These are phyloP conservation scores for Penicillium silybi DNA, from an alignment of 495 filamentous ascomycete genomes.

Conservation along the genomic window DNA sequence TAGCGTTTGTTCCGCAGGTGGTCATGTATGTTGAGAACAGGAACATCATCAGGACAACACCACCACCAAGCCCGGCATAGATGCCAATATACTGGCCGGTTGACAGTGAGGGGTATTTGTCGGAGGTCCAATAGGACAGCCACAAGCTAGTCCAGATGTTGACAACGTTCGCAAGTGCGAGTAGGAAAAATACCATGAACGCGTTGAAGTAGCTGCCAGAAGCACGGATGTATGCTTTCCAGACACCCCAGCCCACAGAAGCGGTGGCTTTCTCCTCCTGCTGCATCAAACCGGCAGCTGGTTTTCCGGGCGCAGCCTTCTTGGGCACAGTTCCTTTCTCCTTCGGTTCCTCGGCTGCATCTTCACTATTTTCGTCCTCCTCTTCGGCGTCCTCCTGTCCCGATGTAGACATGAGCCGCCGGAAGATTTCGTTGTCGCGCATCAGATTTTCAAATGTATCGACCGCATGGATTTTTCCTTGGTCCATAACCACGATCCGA, in stretches of 20 bases:
- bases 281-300: slow-evolving; percentile 73
- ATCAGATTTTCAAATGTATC: slow-evolving; percentile 89
- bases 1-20: slow-evolving; percentile 64
- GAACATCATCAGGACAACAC: slow-evolving; percentile 78
- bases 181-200: slow-evolving; percentile 58
- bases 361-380: slow-evolving; percentile 38
- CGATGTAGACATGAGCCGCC: slow-evolving; percentile 77
- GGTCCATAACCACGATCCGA: slow-evolving; percentile 86
- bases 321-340: slow-evolving; percentile 41
- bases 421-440: slow-evolving; percentile 67
- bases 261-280: slow-evolving; percentile 78
- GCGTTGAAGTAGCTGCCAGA: slow-evolving; percentile 73
- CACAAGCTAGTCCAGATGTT: slow-evolving; percentile 87
- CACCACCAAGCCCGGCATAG: slow-evolving; percentile 72
- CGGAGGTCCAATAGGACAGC: slow-evolving; percentile 87
- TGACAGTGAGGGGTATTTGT: slow-evolving; percentile 52
- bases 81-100: slow-evolving; percentile 78
- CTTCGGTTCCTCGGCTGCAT: slow-evolving; percentile 45
- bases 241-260: slow-evolving; percentile 82
- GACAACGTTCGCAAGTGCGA: slow-evolving; percentile 68
- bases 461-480: slow-evolving; percentile 74
- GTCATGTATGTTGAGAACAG: slow-evolving; percentile 64
- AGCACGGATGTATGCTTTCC: slow-evolving; percentile 72
- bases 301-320: slow-evolving; percentile 55
- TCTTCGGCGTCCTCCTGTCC: slow-evolving; percentile 64